These are phyloP conservation scores for Metrosideros polymorpha DNA, from an alignment of 441 rosid species.

Conservation along the genomic window DNA sequence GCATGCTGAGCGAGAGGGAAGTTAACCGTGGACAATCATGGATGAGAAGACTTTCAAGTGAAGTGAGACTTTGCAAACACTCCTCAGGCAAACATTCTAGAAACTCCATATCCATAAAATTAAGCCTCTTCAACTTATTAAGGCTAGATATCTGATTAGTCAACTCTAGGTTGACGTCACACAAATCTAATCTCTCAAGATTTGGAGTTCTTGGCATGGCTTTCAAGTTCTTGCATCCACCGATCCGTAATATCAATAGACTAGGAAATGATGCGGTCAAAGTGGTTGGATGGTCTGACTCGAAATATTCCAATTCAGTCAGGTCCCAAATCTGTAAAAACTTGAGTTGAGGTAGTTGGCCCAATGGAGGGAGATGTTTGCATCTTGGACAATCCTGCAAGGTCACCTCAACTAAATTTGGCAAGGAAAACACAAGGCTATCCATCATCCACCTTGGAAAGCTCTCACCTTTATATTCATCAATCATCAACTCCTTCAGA, in stretches of 20 bases:
- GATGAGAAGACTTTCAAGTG: fast-evolving
- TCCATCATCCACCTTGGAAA: not conserved
- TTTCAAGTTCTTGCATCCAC: not conserved
- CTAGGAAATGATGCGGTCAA: too few species aligned
- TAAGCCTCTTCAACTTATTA: fast-evolving
- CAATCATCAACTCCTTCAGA: fast-evolving
- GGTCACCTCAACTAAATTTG: not conserved
- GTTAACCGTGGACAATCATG: fast-evolving
- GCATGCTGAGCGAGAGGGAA: not conserved
- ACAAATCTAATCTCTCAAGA: too few species aligned
- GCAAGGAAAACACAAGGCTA: not conserved
- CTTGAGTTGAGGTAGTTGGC: not conserved
- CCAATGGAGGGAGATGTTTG: not conserved
- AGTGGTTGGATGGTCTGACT: not conserved
- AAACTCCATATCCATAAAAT: fast-evolving
- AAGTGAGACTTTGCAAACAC: not conserved
- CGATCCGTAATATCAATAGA: too few species aligned
- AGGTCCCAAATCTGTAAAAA: too few species aligned
- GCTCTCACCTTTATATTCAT: not conserved
- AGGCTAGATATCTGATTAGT: not conserved
- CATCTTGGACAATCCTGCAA: fast-evolving
- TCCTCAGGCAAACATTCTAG: not conserved
- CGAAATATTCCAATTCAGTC: not conserved
- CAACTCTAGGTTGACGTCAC: too few species aligned
- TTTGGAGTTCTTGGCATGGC: too few species aligned